Base-by-base conservation (phyloP, 2,329 filamentous ascomycete species). In the Diaporthe vaccinii region DNA sequence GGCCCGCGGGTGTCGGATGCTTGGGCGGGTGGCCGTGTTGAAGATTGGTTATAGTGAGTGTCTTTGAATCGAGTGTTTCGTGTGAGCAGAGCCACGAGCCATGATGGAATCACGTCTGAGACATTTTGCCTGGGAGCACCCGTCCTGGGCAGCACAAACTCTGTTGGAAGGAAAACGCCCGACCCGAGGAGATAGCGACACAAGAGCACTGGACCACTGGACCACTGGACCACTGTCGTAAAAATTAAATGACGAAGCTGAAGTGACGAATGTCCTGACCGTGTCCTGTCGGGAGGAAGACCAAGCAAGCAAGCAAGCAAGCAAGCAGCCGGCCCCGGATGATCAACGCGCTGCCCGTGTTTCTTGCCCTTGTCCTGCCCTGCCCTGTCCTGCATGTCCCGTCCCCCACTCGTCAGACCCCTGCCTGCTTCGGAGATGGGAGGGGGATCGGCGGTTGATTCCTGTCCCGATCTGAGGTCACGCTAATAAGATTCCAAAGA, bases 101-200 rank as follows among this genome's bases (percentile, higher is more conserved):
- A 41, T 41, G 65, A 59, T 65, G 58, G 36, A 31, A 39, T 36
- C 58, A 61, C 41, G 71, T 73, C 71, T 73, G 58, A 73, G 71
- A 73, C 71, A 73, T 62, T 44, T 58, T 49, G 31, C 17, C 67
- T 71, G 34, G 53, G 53, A 55, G 65, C 65, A 55, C 65, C 65
- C 65, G 65, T 70, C 41, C 41, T 46, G 28, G 51, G 34, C 22
- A 59, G 39, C 20, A 41, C 72, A 70, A 39, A 46, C 65, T 55
- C 72, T 67, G 53, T 6, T 68, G 72, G 58, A 46, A 53, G 55
- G 49, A 69, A 69, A 55, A 69, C 31, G 22, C 46, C 65, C 65
- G 65, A 39, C 4, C 61, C 39, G 41, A 31, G 17, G 20, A 46
- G 15, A 8, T 7, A 34, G 34, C 10, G 22, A 59, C 57, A 59